Conservation (phyloP, 139 green algal genomes). For the Closterium sp. region DNA sequence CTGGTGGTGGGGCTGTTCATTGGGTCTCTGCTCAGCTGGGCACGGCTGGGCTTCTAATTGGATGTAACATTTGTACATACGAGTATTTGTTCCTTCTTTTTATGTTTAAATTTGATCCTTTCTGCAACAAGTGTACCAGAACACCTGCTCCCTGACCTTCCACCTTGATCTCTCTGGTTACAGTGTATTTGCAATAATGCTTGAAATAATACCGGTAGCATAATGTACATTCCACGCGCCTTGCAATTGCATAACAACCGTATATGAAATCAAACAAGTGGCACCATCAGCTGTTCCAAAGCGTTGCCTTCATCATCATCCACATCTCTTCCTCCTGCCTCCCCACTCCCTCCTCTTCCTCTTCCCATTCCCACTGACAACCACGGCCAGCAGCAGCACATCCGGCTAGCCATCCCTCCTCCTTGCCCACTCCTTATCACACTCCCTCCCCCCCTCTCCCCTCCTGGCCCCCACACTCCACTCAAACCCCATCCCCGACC, state of each 20-base stretch:
- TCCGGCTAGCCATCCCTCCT: background rate
- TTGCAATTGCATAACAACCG: no score
- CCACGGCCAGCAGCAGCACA: background rate
- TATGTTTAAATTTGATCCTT: no score
- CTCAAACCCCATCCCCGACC: background rate
- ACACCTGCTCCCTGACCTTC: no score
- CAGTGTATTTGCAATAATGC: no score
- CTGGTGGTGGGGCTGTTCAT: conserved; percentile 74
- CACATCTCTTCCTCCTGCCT: background rate
- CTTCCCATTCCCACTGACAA: background rate
- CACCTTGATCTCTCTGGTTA: no score
- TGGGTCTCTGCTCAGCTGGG: conserved; percentile 67
- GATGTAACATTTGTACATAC: no score
- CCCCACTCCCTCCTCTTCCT: background rate
- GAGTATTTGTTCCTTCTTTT: no score
- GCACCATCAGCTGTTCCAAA: background rate
- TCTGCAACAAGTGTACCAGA: no score
- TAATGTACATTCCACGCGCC: no score
- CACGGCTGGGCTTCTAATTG: conserved; percentile 56
- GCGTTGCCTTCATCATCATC: background rate
- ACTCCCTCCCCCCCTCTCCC: background rate
- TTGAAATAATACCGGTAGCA: no score
- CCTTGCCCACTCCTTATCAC: background rate
- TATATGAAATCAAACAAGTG: background rate
- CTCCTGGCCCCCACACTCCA: background rate